These are phyloP conservation scores for Camelina neglecta DNA, from an alignment of 345 rosid genomes.

Conservation along the genomic window DNA sequence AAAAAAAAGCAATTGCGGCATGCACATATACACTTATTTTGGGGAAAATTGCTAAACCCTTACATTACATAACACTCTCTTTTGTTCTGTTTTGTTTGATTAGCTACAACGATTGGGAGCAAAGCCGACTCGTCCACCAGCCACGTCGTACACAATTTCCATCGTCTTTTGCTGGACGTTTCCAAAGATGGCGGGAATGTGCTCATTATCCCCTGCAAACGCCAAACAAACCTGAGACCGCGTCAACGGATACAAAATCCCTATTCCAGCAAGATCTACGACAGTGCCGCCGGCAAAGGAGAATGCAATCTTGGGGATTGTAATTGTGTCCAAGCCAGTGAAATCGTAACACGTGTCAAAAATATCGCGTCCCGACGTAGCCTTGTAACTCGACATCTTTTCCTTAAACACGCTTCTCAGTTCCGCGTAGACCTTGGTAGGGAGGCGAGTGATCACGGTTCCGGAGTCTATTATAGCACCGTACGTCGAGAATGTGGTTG, in stretches of 20 bases:
- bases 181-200: conserved; percentile 55
- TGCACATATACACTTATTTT: too few species aligned
- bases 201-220: conserved; percentile 53
- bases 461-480: conserved; percentile 80
- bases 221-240: conserved; percentile 68
- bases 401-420: conserved; percentile 50
- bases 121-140: conserved; percentile 61
- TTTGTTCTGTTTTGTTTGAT: neutral
- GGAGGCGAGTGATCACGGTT: conserved; percentile 72
- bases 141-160: conserved; percentile 67
- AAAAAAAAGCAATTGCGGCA: too few species aligned
- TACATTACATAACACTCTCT: neutral
- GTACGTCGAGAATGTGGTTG: conserved; percentile 45
- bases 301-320: conserved; percentile 56
- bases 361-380: conserved; percentile 44
- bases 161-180: conserved; percentile 69
- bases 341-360: conserved; percentile 80
- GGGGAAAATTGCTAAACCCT: neutral
- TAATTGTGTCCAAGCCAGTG: conserved; percentile 33
- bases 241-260: conserved; percentile 46
- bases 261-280: conserved; percentile 44
- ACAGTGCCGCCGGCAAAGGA: conserved; percentile 48
- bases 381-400: conserved; percentile 58
- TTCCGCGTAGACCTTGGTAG: conserved; percentile 56
- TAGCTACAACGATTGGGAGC: conserved; percentile 57